Evolutionary conservation across 2,329 filamentous ascomycete genomes (phyloP).

Genomic region (Colletotrichum simmondsii): DNA sequence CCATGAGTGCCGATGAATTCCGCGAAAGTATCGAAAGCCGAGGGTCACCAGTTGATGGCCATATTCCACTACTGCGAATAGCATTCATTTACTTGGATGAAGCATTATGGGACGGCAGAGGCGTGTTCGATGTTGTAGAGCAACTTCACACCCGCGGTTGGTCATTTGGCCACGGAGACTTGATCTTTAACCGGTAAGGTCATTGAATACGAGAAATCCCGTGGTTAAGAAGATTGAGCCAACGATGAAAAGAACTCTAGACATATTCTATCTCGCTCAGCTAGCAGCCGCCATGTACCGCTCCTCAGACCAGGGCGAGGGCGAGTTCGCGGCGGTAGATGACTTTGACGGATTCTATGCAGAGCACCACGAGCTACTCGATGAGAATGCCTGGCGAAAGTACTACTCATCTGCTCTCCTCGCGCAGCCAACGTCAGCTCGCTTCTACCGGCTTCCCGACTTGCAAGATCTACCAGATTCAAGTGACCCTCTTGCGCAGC

Average conservation of each 20-base stretch:
- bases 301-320: slow-evolving; percentile 15
- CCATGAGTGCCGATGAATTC: slow-evolving; percentile 23
- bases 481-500: slow-evolving; percentile 8
- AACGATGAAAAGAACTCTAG: slow-evolving; percentile 28
- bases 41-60: slow-evolving; percentile 9
- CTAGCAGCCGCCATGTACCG: slow-evolving; percentile 29
- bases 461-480: slow-evolving; percentile 28
- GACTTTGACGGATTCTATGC: slow-evolving; percentile 28
- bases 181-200: slow-evolving; percentile 26
- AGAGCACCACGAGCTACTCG: slow-evolving; percentile 2
- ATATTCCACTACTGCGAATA: slow-evolving; percentile 28
- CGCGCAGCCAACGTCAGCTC: slow-evolving; percentile 34
- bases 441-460: slow-evolving; percentile 32
- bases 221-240: not conserved
- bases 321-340: not conserved
- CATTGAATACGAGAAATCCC: not conserved
- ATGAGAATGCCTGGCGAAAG: not conserved
- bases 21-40: slow-evolving; percentile 19
- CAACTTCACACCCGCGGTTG: slow-evolving; percentile 21
- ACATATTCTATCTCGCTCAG: slow-evolving; percentile 33
- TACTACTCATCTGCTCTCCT: slow-evolving; percentile 34
- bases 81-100: slow-evolving; percentile 28
- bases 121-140: slow-evolving; percentile 29
- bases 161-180: slow-evolving; percentile 23
- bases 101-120: not conserved